A percentile compares a stretch with the other conserved stretches of the same genome.
These are phyloP conservation scores for Pseudofabraea citricarpa DNA, from an alignment of 2,329 filamentous ascomycete genomes.

Conservation along the genomic window DNA sequence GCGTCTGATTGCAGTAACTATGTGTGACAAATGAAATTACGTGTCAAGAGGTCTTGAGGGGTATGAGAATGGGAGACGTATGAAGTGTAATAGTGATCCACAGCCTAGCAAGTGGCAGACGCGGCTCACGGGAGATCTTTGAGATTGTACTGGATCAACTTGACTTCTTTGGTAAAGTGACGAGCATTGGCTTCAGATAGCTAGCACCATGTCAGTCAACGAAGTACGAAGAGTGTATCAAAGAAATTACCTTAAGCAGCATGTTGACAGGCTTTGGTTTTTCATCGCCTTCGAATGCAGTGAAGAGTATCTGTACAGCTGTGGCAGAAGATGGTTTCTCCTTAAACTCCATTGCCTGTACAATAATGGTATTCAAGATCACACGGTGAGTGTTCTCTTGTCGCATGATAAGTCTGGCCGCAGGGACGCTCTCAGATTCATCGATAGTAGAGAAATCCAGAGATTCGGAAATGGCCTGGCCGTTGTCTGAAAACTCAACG, in stretches of 20 bases:
- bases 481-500: constrained; percentile 49
- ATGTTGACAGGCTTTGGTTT: constrained; percentile 52
- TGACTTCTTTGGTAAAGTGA: constrained; percentile 27
- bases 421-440: constrained; percentile 28
- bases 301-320: constrained; percentile 58
- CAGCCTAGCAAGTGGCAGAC: no score
- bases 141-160: constrained; percentile 29
- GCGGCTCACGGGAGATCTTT: neutral
- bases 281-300: constrained; percentile 53
- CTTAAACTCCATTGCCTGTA: constrained; percentile 75
- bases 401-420: constrained; percentile 78
- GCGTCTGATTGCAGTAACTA: no score
- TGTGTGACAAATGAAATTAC: no score
- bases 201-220: constrained; percentile 15
- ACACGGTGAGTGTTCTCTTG: constrained; percentile 86
- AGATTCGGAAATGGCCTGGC: constrained; percentile 42
- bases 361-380: constrained; percentile 78
- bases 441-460: constrained; percentile 53
- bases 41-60: no score
- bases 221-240: neutral
- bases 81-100: no score
- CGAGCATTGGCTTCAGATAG: constrained; percentile 27
- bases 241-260: constrained; percentile 51
- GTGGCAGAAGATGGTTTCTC: constrained; percentile 56
- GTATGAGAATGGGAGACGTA: no score